Conservation (phyloP, 2,329 filamentous ascomycete species). For the Emmonsia crescens region DNA sequence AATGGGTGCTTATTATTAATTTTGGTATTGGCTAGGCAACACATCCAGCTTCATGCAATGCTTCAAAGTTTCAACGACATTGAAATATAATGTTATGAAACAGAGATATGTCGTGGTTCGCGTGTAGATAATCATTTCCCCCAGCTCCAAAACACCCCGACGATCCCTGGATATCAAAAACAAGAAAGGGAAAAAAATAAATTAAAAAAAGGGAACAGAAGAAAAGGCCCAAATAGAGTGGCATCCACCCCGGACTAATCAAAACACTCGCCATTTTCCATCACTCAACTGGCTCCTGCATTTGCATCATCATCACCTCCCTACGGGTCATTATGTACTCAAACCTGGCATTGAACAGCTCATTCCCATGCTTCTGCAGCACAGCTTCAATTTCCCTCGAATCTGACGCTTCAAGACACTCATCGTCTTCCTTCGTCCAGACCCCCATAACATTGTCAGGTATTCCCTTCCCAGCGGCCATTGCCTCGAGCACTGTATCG, state of each 20-base stretch:
- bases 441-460: constrained; percentile 34
- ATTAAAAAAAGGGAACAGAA: background rate
- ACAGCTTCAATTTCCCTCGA: constrained; percentile 25
- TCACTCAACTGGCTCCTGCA: background rate
- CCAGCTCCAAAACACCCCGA: background rate
- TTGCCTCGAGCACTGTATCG: constrained; percentile 24
- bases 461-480: constrained; percentile 24
- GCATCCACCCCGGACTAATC: no score
- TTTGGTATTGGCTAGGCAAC: background rate
- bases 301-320: constrained; percentile 14
- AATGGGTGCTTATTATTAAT: background rate
- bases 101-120: background rate
- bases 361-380: constrained; percentile 36
- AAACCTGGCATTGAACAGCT: constrained; percentile 25
- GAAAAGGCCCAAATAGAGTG: background rate
- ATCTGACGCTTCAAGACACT: constrained; percentile 24
- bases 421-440: constrained; percentile 39
- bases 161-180: background rate
- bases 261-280: background rate
- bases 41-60: background rate
- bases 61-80: constrained; percentile 2
- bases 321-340: constrained; percentile 26
- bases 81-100: constrained; percentile 1
- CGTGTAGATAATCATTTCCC: background rate
- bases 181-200: background rate